Conservation (phyloP, 352 stramenopile genomes). For the Pythium dissotocum region DNA sequence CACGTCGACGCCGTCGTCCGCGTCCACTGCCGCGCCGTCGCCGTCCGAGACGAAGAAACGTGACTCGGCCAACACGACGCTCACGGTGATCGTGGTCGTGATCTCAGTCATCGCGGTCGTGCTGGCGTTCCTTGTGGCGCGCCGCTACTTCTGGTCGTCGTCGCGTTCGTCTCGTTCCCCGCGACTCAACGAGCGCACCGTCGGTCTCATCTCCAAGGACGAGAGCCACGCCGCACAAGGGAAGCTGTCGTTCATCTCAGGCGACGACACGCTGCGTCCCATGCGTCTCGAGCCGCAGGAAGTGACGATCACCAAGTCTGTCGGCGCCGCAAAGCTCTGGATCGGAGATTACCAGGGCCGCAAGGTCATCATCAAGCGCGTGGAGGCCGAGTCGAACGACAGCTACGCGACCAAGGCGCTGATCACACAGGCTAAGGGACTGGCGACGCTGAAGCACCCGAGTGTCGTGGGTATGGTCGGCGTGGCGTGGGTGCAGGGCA, state of each 20-base stretch:
- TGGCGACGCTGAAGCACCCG: constrained; percentile 55
- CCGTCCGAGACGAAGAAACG: neutral
- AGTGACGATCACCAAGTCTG: constrained; percentile 54
- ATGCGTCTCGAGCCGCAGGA: constrained; percentile 56
- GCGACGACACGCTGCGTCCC: constrained; percentile 57
- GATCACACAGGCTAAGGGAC: constrained; percentile 50
- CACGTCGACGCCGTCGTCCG: neutral
- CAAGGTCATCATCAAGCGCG: constrained; percentile 73
- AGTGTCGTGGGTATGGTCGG: constrained; percentile 70
- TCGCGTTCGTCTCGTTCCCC: constrained; percentile 12
- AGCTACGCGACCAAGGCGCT: constrained; percentile 61
- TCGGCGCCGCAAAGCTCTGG: constrained; percentile 54
- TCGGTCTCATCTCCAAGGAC: constrained; percentile 30
- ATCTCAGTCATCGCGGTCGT: constrained; percentile 38
- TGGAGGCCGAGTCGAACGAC: constrained; percentile 65
- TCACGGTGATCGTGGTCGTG: constrained; percentile 54
- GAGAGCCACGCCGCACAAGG: constrained; percentile 13
- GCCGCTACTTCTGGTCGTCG: constrained; percentile 32
- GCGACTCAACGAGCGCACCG: constrained; percentile 20
- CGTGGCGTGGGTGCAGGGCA: constrained; percentile 69
- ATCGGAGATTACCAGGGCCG: constrained; percentile 52
- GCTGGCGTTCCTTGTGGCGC: constrained; percentile 44
- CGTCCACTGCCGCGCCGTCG: neutral
- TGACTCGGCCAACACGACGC: constrained; percentile 30
- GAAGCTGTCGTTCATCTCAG: constrained; percentile 67